Evolutionary conservation across 2,329 filamentous ascomycete species (phyloP), one percentile per base, ranked within the genome.

Genomic region (Plectosphaerella plurivora): DNA sequence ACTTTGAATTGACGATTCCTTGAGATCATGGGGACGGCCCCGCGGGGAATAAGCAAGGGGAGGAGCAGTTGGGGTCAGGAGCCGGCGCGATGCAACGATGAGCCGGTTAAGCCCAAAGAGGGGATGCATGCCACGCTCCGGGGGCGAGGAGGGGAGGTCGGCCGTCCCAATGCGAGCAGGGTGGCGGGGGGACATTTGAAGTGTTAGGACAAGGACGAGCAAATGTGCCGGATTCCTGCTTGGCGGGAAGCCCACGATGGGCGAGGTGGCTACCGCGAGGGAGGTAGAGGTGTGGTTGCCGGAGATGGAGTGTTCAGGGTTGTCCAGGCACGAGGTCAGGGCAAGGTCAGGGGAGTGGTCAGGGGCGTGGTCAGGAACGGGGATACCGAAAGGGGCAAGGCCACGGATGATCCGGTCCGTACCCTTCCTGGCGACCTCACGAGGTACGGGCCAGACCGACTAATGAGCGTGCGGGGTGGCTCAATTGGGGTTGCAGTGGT

Each of bases 361-460:
- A 22, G 22, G 22, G 22, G 22, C 18, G 28, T 33, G 28, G 28
- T 44, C 41, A 44, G 15, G 41, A 18, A 44, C 16, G 41, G 16
- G 16, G 14, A 5, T 12, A 9, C 47, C 47, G 35, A 41, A 49
- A n/a, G 33, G 47, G 47, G 47, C 37, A 49, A 49, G 22, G 36
- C 25, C 16, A 24, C 47, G 47, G 47, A 49, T 49, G 47, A 49
- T 49, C 47, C 15, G 8, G 33, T 49, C 47, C 47, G 47, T 20
- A 20, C 47, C 35, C 9, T 14, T 49, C 37, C 47, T n/a, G 47
- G 47, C 18, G 15, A 49, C 28, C 28, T 33, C 28, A 33, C 28
- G 28, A 33, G 28, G 28, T 33, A 33, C 28, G 28, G 28, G 28
- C 28, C 7, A 8, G 28, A 33, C 28, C 28, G 20, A 39, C 46